Evolutionary conservation across 495 filamentous ascomycete genomes (phyloP), one percentile per base, ranked within the genome.

Genomic region (Aspergillus nanangensis): DNA sequence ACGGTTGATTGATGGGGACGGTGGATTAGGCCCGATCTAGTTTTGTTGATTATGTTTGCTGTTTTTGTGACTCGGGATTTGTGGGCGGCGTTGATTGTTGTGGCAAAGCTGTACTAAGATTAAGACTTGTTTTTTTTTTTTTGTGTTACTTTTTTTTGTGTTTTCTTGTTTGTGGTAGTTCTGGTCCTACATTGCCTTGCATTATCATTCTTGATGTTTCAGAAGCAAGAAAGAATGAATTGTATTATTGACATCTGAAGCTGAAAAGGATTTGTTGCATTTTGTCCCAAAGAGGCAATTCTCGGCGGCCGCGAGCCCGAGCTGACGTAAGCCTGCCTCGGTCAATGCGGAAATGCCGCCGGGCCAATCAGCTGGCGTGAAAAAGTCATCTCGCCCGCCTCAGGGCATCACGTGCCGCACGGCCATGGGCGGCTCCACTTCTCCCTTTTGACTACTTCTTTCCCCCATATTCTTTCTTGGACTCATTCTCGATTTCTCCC

Each of bases 1-100:
- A 38, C 86, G 87, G 22, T 84, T 95, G 54, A 88, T 90, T 14
- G 90, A 96, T 60, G 90, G 88, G 18, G 78, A 86, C 38, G 73
- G 73, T n/a, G 77, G 69, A 13, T 57, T 72, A 35, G 53, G 50
- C 25, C 11, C 5, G 25, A 29, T 11, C 11, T 29, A 29, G 7
- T 5, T 7, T 5, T 11, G 25, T 29, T 29, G 25, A 29, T 5
- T 29, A 29, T 11, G 25, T 7, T 29, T 5, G 42, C 42, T 45
- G 50, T 56, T 52, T 55, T 55, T 50, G 58, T 55, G 51, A 44
- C 50, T n/a, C n/a, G n/a, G n/a, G n/a, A n/a, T n/a, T n/a, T n/a
- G n/a, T n/a, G n/a, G n/a, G n/a, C 21, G 65, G 65, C 62, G 66
- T 69, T 63, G n/a, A 17, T 11, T 7, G 25, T 11, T 29, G 25